These are phyloP conservation scores for Ogataea henricii DNA, from an alignment of 805 yeast genomes.

Conservation along the genomic window DNA sequence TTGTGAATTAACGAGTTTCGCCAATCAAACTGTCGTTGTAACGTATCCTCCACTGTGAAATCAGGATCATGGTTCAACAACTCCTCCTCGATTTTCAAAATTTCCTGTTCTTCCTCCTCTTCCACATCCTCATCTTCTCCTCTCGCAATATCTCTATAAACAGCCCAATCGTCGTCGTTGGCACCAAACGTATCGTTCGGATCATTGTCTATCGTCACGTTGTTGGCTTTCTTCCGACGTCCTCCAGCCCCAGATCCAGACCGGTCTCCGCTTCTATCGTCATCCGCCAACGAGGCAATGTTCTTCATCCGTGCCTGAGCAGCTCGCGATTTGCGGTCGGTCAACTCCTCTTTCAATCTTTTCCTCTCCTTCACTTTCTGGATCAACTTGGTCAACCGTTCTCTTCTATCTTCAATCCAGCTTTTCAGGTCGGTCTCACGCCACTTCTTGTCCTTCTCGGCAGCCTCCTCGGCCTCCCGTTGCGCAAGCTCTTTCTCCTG, in stretches of 20 bases:
- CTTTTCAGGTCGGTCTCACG: slow-evolving; percentile 69
- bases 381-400: slow-evolving; percentile 59
- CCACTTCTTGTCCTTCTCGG: slow-evolving; percentile 72
- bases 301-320: slow-evolving; percentile 92
- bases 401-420: slow-evolving; percentile 78
- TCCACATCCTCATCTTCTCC: slow-evolving; percentile 78
- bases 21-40: slow-evolving; percentile 85
- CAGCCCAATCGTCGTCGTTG: slow-evolving; percentile 93
- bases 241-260: slow-evolving; percentile 10
- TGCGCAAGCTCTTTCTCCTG: slow-evolving; percentile 73
- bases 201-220: slow-evolving; percentile 79
- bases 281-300: slow-evolving; percentile 85
- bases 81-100: slow-evolving; percentile 68
- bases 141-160: slow-evolving; percentile 79
- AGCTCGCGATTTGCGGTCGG: slow-evolving; percentile 86
- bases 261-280: slow-evolving; percentile 29
- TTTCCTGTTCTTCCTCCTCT: slow-evolving; percentile 66
- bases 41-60: slow-evolving; percentile 82
- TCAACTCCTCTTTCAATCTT: slow-evolving; percentile 72
- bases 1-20: slow-evolving; percentile 74
- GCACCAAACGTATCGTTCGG: slow-evolving; percentile 95
- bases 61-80: slow-evolving; percentile 81
- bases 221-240: slow-evolving; percentile 50
- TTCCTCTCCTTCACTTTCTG: slow-evolving; percentile 64
- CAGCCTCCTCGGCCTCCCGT: slow-evolving; percentile 59